phyloP scores from a whole-genome alignment of 2,329 filamentous ascomycete species.

The Graphilbum fragrans region DNA sequence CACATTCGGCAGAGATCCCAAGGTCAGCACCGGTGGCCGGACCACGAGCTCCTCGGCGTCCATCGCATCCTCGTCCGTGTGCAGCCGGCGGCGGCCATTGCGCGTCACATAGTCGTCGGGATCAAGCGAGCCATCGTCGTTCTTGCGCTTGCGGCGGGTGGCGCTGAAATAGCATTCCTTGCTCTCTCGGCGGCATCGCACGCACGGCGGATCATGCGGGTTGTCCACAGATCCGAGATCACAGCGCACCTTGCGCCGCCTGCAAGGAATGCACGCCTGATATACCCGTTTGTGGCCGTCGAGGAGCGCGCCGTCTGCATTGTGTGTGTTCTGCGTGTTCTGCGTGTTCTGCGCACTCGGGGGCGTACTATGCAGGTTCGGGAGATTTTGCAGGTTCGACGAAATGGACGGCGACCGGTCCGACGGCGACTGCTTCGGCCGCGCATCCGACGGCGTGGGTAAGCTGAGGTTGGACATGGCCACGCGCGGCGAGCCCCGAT shows the following conservation, averaged over 20 bases:
- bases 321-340: no score
- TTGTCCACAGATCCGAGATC: conserved; percentile 73
- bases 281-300: conserved; percentile 44
- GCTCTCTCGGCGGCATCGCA: conserved; percentile 84
- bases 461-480: conserved; percentile 16
- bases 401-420: conserved; percentile 8
- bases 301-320: background rate
- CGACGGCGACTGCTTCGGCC: conserved; percentile 5
- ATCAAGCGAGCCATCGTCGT: conserved; percentile 38
- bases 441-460: conserved; percentile 4
- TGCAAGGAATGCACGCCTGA: conserved; percentile 51
- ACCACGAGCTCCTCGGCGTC: conserved; percentile 47
- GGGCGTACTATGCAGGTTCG: no score
- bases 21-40: conserved; percentile 51
- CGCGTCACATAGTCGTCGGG: conserved; percentile 58
- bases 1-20: conserved; percentile 45
- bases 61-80: conserved; percentile 32
- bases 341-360: no score
- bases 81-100: conserved; percentile 59
- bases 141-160: conserved; percentile 83
- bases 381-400: no score
- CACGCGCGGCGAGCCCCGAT: conserved; percentile 5
- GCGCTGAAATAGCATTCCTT: conserved; percentile 97
- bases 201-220: conserved; percentile 85
- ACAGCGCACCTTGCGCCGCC: conserved; percentile 49